Base-by-base conservation (phyloP, 257 asterid species). In the Solanum arcanum region DNA sequence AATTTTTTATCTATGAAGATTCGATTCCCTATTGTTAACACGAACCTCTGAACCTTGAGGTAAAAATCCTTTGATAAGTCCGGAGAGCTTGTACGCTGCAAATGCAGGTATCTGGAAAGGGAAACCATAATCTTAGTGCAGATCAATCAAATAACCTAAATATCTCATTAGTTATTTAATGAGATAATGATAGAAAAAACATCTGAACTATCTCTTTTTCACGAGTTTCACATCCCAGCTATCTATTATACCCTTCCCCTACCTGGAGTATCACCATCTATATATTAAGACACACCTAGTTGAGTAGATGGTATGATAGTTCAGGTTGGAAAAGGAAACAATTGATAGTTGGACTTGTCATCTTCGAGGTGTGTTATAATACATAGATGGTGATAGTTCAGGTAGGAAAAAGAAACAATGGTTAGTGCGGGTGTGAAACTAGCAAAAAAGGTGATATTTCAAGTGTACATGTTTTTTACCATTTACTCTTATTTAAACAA, bases 51-150 rank as follows among this genome's bases (percentile, higher is more conserved):
- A 86, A 81, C 98, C 98, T 60, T 85, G 89, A 6, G 98, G 90
- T 88, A 97, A 29, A 91, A 95, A 93, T 23, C 98, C 98, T 91
- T 88, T 97, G 84, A 93, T 90, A 86, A 97, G 92, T 87, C 98
- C 98, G 7, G 91, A 97, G 60, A 95, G 95, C 70, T 94, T 91
- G 92, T 97, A 97, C 7, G 94, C 98, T 6, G 97, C 98, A 82
- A 95, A 97, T 35, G 92, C 98, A 15, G 99, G 99, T 76, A 96
- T 95, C 99, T 96, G 93, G 52, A 87, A 60, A 88, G 72, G 74
- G 88, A 74, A 64, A 62, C 27, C 1, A 14, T 11, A 10, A 81
- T 47, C 47, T 73, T 46, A 80, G 66, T 80, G 15, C 14, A 47
- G 6, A 27, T 80, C 68, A 27, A 27, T 2, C 68, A 18, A 80